Conservation (phyloP, 23 red algal genomes). For the Gracilaria vermiculophylla region DNA sequence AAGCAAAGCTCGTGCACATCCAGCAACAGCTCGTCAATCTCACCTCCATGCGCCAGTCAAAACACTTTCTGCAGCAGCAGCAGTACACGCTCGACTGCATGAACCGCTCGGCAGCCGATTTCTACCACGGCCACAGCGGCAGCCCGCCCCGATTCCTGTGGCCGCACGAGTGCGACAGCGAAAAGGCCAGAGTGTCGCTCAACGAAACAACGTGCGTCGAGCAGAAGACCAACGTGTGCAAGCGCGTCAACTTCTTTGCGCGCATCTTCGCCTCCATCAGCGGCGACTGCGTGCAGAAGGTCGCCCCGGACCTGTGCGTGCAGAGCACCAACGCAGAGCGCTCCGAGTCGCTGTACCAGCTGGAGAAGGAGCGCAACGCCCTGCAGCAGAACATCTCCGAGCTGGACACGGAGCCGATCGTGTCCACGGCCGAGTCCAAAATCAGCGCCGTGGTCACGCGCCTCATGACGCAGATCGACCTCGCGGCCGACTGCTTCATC, state of each 20-base stretch:
- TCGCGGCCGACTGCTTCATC: constrained; percentile 51
- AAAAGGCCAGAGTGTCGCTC: constrained; percentile 17
- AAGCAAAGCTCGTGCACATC: constrained; percentile 19
- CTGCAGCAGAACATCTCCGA: neutral
- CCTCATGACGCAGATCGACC: constrained; percentile 27
- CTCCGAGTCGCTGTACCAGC: constrained; percentile 9
- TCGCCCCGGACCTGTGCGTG: constrained; percentile 32
- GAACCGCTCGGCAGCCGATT: constrained; percentile 27
- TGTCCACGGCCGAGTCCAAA: constrained; percentile 13
- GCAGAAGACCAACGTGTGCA: constrained; percentile 46
- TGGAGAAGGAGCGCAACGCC: constrained; percentile 33
- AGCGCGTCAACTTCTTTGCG: constrained; percentile 16
- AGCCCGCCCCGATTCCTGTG: constrained; percentile 33
- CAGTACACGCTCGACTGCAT: constrained; percentile 44
- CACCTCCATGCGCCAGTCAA: constrained; percentile 6
- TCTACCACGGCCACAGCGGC: constrained; percentile 36
- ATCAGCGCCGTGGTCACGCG: neutral
- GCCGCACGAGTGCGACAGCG: constrained; percentile 54
- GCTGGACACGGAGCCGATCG: constrained; percentile 32
- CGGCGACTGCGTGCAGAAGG: constrained; percentile 17
- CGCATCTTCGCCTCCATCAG: constrained; percentile 12
- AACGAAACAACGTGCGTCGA: constrained; percentile 38
- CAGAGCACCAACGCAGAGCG: constrained; percentile 29
- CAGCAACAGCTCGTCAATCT: neutral
- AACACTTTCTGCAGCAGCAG: constrained; percentile 43